Evolutionary conservation across 78 protist species (phyloP).

Genomic region (Dictyostelium purpureum): DNA sequence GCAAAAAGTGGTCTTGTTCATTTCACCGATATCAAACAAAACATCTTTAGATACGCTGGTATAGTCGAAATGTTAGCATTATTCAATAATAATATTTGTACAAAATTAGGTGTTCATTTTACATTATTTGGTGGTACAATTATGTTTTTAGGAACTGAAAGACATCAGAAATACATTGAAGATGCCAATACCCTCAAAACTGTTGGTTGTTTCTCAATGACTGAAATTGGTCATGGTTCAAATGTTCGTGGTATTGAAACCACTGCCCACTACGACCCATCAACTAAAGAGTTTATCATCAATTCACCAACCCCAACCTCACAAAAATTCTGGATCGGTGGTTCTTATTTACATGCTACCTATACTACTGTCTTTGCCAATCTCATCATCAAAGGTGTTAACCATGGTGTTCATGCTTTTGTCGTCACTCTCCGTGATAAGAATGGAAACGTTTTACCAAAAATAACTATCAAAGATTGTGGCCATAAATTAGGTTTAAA

Average conservation of each 20-base stretch:
- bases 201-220: slow-evolving; percentile 85
- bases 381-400: slow-evolving; percentile 65
- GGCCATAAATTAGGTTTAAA: slow-evolving; percentile 79
- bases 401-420: slow-evolving; percentile 85
- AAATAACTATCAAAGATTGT: slow-evolving; percentile 58
- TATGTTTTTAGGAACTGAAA: slow-evolving; percentile 60
- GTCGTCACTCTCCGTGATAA: slow-evolving; percentile 40
- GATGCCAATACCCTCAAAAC: not conserved
- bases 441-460: not conserved
- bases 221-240: slow-evolving; percentile 83
- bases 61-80: not conserved
- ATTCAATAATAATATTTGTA: slow-evolving; percentile 26
- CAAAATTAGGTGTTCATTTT: slow-evolving; percentile 75
- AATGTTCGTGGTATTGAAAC: slow-evolving; percentile 87
- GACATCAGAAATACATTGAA: slow-evolving; percentile 65
- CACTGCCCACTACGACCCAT: slow-evolving; percentile 87
- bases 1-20: slow-evolving; percentile 21
- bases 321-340: slow-evolving; percentile 93
- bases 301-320: slow-evolving; percentile 83
- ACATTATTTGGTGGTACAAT: slow-evolving; percentile 81
- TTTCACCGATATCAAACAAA: not conserved
- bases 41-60: not conserved
- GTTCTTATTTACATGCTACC: slow-evolving; percentile 82
- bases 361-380: slow-evolving; percentile 86
- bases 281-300: slow-evolving; percentile 84